These are phyloP conservation scores for Wallacemonas rigidus DNA, from an alignment of 208 protist genomes.

Conservation along the genomic window DNA sequence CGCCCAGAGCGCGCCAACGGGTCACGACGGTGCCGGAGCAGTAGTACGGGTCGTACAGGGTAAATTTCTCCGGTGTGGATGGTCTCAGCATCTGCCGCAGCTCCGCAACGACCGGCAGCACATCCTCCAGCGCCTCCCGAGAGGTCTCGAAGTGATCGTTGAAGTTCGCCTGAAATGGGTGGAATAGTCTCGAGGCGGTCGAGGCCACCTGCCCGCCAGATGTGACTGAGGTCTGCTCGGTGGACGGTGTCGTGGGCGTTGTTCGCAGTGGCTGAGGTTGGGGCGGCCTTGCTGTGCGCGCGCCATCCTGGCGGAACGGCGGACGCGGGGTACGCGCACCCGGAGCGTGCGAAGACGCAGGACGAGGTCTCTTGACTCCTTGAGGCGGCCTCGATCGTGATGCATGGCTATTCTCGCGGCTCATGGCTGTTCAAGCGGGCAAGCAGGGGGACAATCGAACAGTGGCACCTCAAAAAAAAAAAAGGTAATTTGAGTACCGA, in stretches of 20 bases:
- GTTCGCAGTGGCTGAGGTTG: neutral
- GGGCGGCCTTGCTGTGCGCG: neutral
- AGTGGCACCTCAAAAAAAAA: too few relatives aligned
- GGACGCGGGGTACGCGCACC: neutral
- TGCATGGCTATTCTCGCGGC: neutral
- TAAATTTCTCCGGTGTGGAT: conserved; percentile 47
- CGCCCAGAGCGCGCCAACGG: conserved; percentile 52
- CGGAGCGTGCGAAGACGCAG: conserved; percentile 1
- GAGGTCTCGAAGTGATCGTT: conserved; percentile 89
- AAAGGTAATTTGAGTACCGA: too few relatives aligned
- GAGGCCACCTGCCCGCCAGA: too few relatives aligned
- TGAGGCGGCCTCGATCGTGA: neutral
- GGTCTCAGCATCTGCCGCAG: conserved; percentile 59
- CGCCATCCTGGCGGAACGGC: neutral
- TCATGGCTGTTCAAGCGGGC: neutral
- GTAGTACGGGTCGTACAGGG: conserved; percentile 90
- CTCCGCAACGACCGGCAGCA: conserved; percentile 54
- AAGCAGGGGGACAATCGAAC: too few relatives aligned
- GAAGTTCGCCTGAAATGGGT: conserved; percentile 67
- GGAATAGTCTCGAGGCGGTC: conserved; percentile 5
- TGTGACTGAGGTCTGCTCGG: too few relatives aligned
- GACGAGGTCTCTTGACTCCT: neutral
- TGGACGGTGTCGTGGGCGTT: too few relatives aligned
- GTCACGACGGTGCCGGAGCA: conserved; percentile 63
- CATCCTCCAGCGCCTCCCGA: conserved; percentile 49